Conservation (phyloP, 176 grass and related monocot species). For the maize (Zea mays) region Zm-B73-REFERENCE-NAM-5.0 NC_050098.1:164039501-164040000, state of each 20-base stretch:
- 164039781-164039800: conserved; percentile 76
- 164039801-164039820: conserved; percentile 95
- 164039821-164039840: conserved; percentile 85
- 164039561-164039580: neutral
- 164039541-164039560: conserved; percentile 30
- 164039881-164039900: neutral
- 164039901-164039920: neutral
- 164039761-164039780: conserved; percentile 9
- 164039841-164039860: conserved; percentile 81
- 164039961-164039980: conserved; percentile 11
- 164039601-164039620: neutral
- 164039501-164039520: neutral
- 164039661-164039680: conserved; percentile 3
- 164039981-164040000: conserved; percentile 17
- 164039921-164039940: neutral
- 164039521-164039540: neutral
- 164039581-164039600: neutral
- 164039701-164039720: neutral
- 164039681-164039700: neutral
- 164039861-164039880: conserved; percentile 90
- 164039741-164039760: neutral
- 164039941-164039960: conserved; percentile 10
- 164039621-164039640: neutral
- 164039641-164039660: neutral
- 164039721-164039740: neutral